These are phyloP conservation scores for Scheffersomyces amazonensis DNA, from an alignment of 805 yeast species.

Conservation along the genomic window DNA sequence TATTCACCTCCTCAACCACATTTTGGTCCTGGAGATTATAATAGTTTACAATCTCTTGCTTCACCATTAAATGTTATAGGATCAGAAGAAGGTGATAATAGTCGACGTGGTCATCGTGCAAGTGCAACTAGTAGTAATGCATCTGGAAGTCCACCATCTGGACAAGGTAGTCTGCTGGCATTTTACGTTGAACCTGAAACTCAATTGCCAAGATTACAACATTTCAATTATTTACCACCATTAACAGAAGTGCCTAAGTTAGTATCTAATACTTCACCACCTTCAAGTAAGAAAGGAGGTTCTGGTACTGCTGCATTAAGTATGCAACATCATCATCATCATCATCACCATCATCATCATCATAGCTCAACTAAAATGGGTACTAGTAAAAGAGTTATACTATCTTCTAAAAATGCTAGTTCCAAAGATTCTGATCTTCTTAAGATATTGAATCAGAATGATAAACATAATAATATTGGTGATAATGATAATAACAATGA, in stretches of 20 bases:
- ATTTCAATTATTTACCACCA: slow-evolving; percentile 74
- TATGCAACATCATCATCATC: slow-evolving; percentile 27
- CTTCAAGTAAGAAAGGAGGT: slow-evolving; percentile 18
- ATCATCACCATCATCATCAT: slow-evolving; percentile 25
- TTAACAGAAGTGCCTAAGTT: slow-evolving; percentile 68
- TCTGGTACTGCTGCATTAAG: not conserved
- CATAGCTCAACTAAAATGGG: slow-evolving; percentile 2
- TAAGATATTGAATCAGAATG: slow-evolving; percentile 39
- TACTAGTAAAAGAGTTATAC: too few relatives aligned
- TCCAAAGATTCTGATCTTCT: slow-evolving; percentile 43
- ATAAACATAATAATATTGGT: not conserved
- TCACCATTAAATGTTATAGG: slow-evolving; percentile 1
- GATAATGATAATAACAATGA: not conserved
- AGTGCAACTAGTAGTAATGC: not conserved
- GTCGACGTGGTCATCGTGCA: not conserved
- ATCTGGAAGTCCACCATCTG: slow-evolving; percentile 3
- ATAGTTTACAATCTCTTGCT: not conserved
- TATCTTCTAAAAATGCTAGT: too few relatives aligned
- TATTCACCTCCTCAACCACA: slow-evolving; percentile 41
- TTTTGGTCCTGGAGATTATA: not conserved
- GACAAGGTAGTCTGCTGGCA: not conserved
- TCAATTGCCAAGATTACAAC: slow-evolving; percentile 58
- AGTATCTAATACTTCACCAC: slow-evolving; percentile 53
- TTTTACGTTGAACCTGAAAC: slow-evolving; percentile 45
- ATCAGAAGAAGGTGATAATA: not conserved